Evolutionary conservation across 805 yeast genomes (phyloP).

Genomic region (Metschnikowia orientalis): DNA sequence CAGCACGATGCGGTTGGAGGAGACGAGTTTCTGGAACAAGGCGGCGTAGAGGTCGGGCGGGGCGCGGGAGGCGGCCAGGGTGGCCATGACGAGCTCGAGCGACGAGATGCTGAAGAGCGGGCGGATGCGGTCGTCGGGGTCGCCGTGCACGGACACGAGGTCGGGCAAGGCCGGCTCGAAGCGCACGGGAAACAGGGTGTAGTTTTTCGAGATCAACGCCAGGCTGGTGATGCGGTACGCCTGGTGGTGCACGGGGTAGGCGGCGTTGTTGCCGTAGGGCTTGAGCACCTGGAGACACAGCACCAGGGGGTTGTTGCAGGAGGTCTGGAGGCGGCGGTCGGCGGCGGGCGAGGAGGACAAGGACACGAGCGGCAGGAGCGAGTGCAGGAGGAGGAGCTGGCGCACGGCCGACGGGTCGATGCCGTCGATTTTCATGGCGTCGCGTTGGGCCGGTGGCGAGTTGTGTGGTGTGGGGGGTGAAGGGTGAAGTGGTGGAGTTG

Average conservation of each 20-base stretch:
- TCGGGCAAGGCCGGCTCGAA: slow-evolving; percentile 44
- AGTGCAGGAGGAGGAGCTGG: slow-evolving; percentile 41
- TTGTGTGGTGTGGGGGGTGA: not conserved
- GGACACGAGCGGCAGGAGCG: slow-evolving; percentile 51
- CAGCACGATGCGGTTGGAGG: slow-evolving; percentile 59
- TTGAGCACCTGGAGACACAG: slow-evolving; percentile 46
- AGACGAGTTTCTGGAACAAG: slow-evolving; percentile 53
- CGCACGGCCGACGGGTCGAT: slow-evolving; percentile 37
- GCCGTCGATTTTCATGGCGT: slow-evolving; percentile 19
- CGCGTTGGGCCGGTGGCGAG: not conserved
- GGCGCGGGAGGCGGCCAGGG: slow-evolving; percentile 1
- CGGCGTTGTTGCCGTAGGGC: slow-evolving; percentile 54
- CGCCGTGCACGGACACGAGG: slow-evolving; percentile 28
- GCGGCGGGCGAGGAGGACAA: slow-evolving; percentile 45
- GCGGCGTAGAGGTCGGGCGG: slow-evolving; percentile 47
- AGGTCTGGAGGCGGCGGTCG: slow-evolving; percentile 38
- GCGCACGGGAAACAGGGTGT: slow-evolving; percentile 54
- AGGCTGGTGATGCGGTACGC: slow-evolving; percentile 48
- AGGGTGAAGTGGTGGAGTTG: not conserved
- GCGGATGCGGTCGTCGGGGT: slow-evolving; percentile 19
- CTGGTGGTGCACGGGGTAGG: slow-evolving; percentile 37
- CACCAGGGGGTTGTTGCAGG: slow-evolving; percentile 32
- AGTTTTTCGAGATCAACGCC: slow-evolving; percentile 45
- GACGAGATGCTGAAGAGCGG: slow-evolving; percentile 36
- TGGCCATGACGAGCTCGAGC: slow-evolving; percentile 26